Percentiles rank a stretch among this genome's conserved stretches.
These are phyloP conservation scores for Boletus edulis DNA, from an alignment of 768 basidiomycete genomes.

Conservation along the genomic window DNA sequence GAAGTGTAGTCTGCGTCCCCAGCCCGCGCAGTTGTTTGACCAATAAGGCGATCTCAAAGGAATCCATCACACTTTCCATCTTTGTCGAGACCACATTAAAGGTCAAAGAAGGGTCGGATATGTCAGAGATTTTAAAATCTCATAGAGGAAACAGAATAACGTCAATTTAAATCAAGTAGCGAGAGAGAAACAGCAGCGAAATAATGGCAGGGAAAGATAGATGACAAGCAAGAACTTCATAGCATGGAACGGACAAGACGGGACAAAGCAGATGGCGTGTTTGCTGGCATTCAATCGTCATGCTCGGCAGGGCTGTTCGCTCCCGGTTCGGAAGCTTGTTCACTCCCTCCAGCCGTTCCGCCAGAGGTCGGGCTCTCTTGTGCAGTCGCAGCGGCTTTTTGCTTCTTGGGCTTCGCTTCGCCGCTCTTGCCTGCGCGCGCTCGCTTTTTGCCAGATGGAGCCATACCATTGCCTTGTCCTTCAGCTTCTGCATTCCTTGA, in stretches of 20 bases:
- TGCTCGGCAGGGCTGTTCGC: slow-evolving; percentile 24
- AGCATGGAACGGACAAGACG: not conserved
- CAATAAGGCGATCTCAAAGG: slow-evolving; percentile 28
- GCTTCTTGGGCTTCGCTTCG: slow-evolving; percentile 33
- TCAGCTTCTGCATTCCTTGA: slow-evolving; percentile 21
- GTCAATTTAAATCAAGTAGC: slow-evolving; percentile 22
- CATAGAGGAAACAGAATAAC: slow-evolving; percentile 24
- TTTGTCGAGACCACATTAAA: slow-evolving; percentile 25
- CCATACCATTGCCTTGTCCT: slow-evolving; percentile 17
- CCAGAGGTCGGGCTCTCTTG: slow-evolving; percentile 22
- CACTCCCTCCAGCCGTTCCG: slow-evolving; percentile 26
- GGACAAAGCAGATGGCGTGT: not conserved
- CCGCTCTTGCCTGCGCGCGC: slow-evolving; percentile 30
- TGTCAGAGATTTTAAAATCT: slow-evolving; percentile 16
- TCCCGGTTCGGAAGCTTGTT: slow-evolving; percentile 25
- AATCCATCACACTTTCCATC: slow-evolving; percentile 14
- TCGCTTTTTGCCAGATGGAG: slow-evolving; percentile 28
- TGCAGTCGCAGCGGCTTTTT: slow-evolving; percentile 15
- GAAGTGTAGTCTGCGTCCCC: slow-evolving; percentile 19
- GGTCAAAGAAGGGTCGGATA: slow-evolving; percentile 30
- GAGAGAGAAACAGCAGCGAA: not conserved
- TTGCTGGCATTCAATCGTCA: slow-evolving; percentile 19
- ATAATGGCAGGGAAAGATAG: slow-evolving; percentile 4
- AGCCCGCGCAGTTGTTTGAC: slow-evolving; percentile 27
- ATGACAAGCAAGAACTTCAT: slow-evolving; percentile 12